phyloP scores from a whole-genome alignment of 1,284 basidiomycete species.

The Pterulicium gracile region DNA sequence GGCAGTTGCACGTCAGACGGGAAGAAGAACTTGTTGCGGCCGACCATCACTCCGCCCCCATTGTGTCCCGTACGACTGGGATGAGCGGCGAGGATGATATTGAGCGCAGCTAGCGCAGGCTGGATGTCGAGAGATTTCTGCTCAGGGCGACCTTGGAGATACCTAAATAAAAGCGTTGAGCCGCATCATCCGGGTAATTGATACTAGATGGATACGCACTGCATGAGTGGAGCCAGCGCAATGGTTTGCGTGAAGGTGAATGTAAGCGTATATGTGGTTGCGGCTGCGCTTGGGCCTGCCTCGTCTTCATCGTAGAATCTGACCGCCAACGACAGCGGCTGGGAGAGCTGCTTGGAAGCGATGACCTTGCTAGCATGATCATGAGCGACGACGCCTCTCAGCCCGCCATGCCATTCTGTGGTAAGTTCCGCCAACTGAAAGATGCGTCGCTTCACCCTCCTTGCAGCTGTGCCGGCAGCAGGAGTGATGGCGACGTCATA shows the following conservation, averaged over 20 bases:
- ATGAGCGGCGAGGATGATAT: slow-evolving; percentile 52
- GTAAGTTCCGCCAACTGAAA: slow-evolving; percentile 47
- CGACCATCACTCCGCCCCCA: slow-evolving; percentile 43
- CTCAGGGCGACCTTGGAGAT: slow-evolving; percentile 9
- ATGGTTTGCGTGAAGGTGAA: slow-evolving; percentile 49
- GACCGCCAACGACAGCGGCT: slow-evolving; percentile 39
- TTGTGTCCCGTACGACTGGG: slow-evolving; percentile 49
- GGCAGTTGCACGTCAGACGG: slow-evolving; percentile 15
- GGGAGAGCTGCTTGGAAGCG: slow-evolving; percentile 40
- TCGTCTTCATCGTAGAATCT: slow-evolving; percentile 47
- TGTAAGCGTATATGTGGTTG: slow-evolving; percentile 51
- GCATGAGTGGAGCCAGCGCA: slow-evolving; percentile 43
- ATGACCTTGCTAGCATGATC: slow-evolving; percentile 50
- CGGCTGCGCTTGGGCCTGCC: slow-evolving; percentile 28
- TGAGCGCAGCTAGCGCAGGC: slow-evolving; percentile 51
- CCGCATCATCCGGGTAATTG: too few species aligned
- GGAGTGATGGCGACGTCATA: slow-evolving; percentile 50
- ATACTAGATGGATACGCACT: slow-evolving; percentile 33
- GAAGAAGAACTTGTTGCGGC: slow-evolving; percentile 58
- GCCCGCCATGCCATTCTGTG: slow-evolving; percentile 37
- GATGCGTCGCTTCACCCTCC: slow-evolving; percentile 37
- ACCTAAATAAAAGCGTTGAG: not conserved
- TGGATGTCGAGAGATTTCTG: slow-evolving; percentile 14
- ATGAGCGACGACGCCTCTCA: slow-evolving; percentile 41
- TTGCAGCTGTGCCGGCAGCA: slow-evolving; percentile 40